Percentiles rank a stretch among this genome's conserved stretches.
phyloP scores from a whole-genome alignment of 2,329 filamentous ascomycete genomes.

The Penicillium sp. region DNA sequence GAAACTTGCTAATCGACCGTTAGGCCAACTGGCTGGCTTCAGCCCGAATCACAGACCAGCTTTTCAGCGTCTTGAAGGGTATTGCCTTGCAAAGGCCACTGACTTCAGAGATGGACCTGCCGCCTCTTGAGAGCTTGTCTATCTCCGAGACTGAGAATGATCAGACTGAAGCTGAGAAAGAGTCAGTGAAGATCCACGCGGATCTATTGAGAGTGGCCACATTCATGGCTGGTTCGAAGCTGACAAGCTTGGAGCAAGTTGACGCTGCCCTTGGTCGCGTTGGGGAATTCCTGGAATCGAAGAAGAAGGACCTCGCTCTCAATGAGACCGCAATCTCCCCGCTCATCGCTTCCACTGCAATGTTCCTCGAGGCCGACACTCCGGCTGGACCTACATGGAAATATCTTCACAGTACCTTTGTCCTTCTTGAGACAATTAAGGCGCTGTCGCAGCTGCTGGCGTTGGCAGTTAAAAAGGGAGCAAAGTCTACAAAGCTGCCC shows the following conservation, averaged over 20 bases:
- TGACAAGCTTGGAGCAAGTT: conserved; percentile 34
- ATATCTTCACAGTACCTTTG: conserved; percentile 46
- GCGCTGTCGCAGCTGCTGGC: conserved; percentile 41
- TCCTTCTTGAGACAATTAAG: conserved; percentile 47
- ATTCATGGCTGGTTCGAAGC: conserved; percentile 41
- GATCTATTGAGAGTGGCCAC: conserved; percentile 39
- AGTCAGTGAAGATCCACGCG: conserved; percentile 38
- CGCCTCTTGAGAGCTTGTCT: conserved; percentile 32
- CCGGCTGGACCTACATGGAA: conserved; percentile 46
- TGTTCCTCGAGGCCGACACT: conserved; percentile 29
- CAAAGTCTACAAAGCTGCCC: conserved; percentile 37
- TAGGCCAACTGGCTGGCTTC: conserved; percentile 45
- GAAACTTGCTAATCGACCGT: conserved; percentile 24
- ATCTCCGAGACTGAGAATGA: conserved; percentile 34
- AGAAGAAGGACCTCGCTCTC: conserved; percentile 28
- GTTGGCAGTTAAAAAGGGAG: conserved; percentile 36
- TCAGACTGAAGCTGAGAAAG: conserved; percentile 42
- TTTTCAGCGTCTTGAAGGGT: conserved; percentile 41
- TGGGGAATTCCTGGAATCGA: conserved; percentile 39
- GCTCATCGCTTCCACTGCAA: conserved; percentile 30
- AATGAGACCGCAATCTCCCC: conserved; percentile 26
- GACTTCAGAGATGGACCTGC: conserved; percentile 32
- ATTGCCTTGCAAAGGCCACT: conserved; percentile 39
- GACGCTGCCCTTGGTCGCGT: conserved; percentile 34
- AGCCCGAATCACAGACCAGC: conserved; percentile 38